Percentiles rank a stretch among this genome's conserved stretches.
These are phyloP conservation scores for Leccinum subtestaceum DNA, from an alignment of 768 basidiomycete species.

Conservation along the genomic window DNA sequence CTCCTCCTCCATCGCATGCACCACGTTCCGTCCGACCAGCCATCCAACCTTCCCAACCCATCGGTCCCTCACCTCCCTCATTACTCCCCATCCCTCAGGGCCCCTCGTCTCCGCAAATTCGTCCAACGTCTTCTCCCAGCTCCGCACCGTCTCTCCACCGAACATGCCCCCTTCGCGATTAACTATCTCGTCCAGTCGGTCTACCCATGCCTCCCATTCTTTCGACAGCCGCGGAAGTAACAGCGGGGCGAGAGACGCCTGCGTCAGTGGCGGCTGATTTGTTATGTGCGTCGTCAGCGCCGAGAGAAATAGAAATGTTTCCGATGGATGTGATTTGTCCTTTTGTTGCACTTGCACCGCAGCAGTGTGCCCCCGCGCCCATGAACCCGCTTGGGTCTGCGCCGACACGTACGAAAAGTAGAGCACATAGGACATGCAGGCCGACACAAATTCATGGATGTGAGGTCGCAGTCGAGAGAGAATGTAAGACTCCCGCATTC, in stretches of 20 bases:
- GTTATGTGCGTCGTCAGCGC: slow-evolving; percentile 66
- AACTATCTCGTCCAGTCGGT: slow-evolving; percentile 63
- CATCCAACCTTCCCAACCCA: slow-evolving; percentile 80
- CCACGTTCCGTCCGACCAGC: slow-evolving; percentile 53
- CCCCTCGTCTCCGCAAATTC: slow-evolving; percentile 57
- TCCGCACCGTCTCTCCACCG: slow-evolving; percentile 61
- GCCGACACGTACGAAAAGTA: slow-evolving; percentile 69
- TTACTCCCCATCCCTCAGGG: slow-evolving; percentile 37
- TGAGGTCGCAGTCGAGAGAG: slow-evolving; percentile 71
- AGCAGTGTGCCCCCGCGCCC: slow-evolving; percentile 41
- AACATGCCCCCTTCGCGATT: slow-evolving; percentile 81
- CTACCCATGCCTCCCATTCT: slow-evolving; percentile 81
- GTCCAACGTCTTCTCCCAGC: slow-evolving; percentile 70
- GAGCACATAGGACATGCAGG: slow-evolving; percentile 77
- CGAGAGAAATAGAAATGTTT: slow-evolving; percentile 70
- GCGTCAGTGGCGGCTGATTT: slow-evolving; percentile 64
- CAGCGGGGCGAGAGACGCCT: slow-evolving; percentile 52
- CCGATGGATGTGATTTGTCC: slow-evolving; percentile 67
- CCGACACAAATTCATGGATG: slow-evolving; percentile 72
- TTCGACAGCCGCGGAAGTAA: slow-evolving; percentile 62
- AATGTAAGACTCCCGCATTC: slow-evolving; percentile 82
- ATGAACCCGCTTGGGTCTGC: slow-evolving; percentile 20
- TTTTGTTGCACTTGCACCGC: slow-evolving; percentile 52
- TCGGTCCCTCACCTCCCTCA: slow-evolving; percentile 51
- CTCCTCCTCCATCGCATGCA: slow-evolving; percentile 33